Conservation (phyloP, 495 filamentous ascomycete genomes). For the Acidiella bohemica region DNA sequence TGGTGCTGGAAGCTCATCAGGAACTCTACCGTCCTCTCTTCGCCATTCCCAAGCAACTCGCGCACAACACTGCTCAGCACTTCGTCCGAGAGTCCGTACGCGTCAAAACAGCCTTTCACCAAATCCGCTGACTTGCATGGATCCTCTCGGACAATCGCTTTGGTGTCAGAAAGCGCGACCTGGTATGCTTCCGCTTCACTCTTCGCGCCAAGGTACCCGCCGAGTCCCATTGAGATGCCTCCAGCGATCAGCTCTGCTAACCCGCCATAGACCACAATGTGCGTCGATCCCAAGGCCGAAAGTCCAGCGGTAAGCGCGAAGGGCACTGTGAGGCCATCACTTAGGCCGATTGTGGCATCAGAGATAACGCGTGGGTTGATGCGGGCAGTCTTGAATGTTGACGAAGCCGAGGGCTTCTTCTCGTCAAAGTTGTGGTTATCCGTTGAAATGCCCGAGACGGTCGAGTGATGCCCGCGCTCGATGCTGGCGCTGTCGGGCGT, state of each 20-base stretch:
- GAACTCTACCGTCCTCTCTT: conserved; percentile 13
- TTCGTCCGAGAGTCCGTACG: conserved; percentile 12
- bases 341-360: conserved; percentile 21
- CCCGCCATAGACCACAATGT: conserved; percentile 45
- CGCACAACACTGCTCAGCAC: conserved; percentile 1
- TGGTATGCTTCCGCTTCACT: conserved; percentile 39
- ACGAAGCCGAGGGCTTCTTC: not conserved
- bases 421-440: not conserved
- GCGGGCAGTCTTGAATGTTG: conserved; percentile 1
- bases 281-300: conserved; percentile 40
- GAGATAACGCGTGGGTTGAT: conserved; percentile 19
- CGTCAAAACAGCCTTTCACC: conserved; percentile 2
- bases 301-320: conserved; percentile 26
- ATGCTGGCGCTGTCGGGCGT: no score
- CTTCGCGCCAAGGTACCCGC: conserved; percentile 52
- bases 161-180: conserved; percentile 8
- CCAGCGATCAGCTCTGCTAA: conserved; percentile 46
- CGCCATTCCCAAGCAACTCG: not conserved
- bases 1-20: conserved; percentile 17
- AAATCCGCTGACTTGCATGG: conserved; percentile 1
- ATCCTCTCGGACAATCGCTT: conserved; percentile 10
- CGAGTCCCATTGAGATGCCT: conserved; percentile 46
- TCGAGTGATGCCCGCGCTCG: no score
- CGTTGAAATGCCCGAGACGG: conserved; percentile 4
- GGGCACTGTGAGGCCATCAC: conserved; percentile 21